phyloP scores from a whole-genome alignment of 495 filamentous ascomycete species.

The Lophiotrema nucula region DNA sequence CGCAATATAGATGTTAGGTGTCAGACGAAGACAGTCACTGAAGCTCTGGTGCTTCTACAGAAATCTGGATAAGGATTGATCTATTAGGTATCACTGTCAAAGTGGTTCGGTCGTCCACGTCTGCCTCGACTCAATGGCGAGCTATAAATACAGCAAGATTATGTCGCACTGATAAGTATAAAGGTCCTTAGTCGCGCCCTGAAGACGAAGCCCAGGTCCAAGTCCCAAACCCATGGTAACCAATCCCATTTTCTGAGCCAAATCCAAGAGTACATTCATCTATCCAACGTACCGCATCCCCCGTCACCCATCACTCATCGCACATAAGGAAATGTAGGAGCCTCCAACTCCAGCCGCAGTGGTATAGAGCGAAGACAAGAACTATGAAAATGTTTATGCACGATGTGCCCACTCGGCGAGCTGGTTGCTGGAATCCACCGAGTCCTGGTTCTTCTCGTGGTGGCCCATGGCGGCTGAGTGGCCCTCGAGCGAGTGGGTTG shows the following conservation, averaged over 20 bases:
- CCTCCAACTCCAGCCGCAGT: conserved; percentile 21
- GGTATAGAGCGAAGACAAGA: conserved; percentile 21
- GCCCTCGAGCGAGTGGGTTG: conserved; percentile 22
- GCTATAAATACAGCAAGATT: neutral
- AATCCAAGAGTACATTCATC: no score
- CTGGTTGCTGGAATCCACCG: conserved; percentile 27
- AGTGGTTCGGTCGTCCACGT: no score
- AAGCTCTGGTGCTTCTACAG: neutral
- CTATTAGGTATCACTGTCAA: neutral
- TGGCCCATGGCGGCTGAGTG: conserved; percentile 10
- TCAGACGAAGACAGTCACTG: neutral
- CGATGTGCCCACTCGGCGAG: conserved; percentile 28
- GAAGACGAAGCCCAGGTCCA: neutral
- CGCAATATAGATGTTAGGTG: neutral
- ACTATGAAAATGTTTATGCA: neutral
- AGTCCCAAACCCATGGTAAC: neutral
- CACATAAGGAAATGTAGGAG: no score
- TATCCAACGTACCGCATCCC: no score
- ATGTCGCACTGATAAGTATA: no score
- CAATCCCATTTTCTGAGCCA: no score
- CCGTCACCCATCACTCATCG: no score
- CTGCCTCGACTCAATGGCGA: no score
- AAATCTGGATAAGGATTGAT: neutral
- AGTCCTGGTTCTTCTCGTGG: conserved; percentile 35
- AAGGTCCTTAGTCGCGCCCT: no score